Base-by-base conservation (phyloP, 2,329 filamentous ascomycete genomes). In the Monilinia laxa region DNA sequence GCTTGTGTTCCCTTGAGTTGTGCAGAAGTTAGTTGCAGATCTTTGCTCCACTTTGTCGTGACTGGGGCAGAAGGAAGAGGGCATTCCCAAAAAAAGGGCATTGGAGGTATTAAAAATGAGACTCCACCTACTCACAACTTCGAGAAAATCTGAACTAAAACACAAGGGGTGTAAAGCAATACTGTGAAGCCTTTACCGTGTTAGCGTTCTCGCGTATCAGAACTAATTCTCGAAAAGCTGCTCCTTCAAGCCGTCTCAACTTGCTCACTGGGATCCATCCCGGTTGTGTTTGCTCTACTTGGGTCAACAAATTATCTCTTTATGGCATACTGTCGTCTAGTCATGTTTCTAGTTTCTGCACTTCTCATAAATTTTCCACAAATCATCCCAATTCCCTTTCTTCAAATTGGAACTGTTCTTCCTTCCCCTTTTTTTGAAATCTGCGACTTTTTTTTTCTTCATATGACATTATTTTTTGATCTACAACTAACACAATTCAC, bases 401-500 rank as follows among this genome's bases (percentile, higher is more conserved):
- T 51, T 18, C 28, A 16, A 9, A 20, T 35, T 38, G 7, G 3
- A 49, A 11, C 12, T 38, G 12, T 20, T 16, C 31, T 35, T 10
- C 1, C 6, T 59, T 38, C 12, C 10, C 14, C 14, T 31, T 38
- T 49, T 23, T 2, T 18, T 35, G 12, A 35, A 7, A n/a, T 14
- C 47, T 18, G 4, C 25, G 35, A 12, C 25, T 2, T 18, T 14
- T 55, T 38, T 55, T n/a, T 47, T 35, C 4, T 47, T 35, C 4
- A 49, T 2, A 35, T 35, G 11, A 28, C 28, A 6, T 5, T 12
- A 11, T 6, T 9, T 9, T 28, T 1, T 20, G 11, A 47, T 82
- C 82, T 64, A 71, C 87, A 57, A 83, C 71, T 72, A 62, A 73
- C 56, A 57, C n/a, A 60, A 11, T 16, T 16, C 51, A 47, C 40